Evolutionary conservation across 2,329 filamentous ascomycete species (phyloP).

Genomic region (Leptographium wingfieldii): DNA sequence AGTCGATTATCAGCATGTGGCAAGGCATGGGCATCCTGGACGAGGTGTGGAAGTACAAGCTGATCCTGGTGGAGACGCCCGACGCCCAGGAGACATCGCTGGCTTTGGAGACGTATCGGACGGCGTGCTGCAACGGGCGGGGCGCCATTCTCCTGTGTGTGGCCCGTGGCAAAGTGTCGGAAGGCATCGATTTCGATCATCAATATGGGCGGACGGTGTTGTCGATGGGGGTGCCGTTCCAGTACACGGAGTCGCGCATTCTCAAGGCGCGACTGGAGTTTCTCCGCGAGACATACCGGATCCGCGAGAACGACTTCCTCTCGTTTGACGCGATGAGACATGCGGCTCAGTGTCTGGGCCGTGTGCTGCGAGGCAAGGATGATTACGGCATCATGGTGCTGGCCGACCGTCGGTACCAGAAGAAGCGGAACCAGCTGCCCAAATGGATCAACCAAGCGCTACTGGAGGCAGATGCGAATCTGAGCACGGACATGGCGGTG

Average conservation of each 20-base stretch:
- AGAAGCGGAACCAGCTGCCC: slow-evolving; percentile 79
- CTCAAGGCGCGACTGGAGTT: slow-evolving; percentile 93
- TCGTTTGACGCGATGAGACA: slow-evolving; percentile 99
- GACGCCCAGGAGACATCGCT: slow-evolving; percentile 95
- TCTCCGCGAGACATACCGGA: slow-evolving; percentile 90
- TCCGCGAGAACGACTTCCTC: slow-evolving; percentile 91
- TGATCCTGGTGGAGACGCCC: slow-evolving; percentile 94
- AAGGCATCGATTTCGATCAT: slow-evolving; percentile 98
- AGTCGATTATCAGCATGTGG: slow-evolving; percentile 98
- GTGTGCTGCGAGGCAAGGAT: slow-evolving; percentile 89
- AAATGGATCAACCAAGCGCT: slow-evolving; percentile 94
- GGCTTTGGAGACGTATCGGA: slow-evolving; percentile 90
- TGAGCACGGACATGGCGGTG: slow-evolving; percentile 92
- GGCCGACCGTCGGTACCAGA: slow-evolving; percentile 84
- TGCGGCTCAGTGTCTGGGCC: slow-evolving; percentile 88
- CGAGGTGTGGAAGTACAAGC: slow-evolving; percentile 97
- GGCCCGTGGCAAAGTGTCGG: slow-evolving; percentile 90
- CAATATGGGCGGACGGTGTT: slow-evolving; percentile 94
- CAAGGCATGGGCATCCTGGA: slow-evolving; percentile 97
- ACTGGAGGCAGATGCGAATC: slow-evolving; percentile 70
- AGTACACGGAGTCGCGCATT: slow-evolving; percentile 96
- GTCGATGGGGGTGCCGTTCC: slow-evolving; percentile 94
- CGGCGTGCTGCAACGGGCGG: slow-evolving; percentile 91
- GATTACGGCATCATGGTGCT: slow-evolving; percentile 99
- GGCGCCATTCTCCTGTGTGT: slow-evolving; percentile 90